Conservation (phyloP, 495 filamentous ascomycete species). For the Staphylotrichum longicolle region DNA sequence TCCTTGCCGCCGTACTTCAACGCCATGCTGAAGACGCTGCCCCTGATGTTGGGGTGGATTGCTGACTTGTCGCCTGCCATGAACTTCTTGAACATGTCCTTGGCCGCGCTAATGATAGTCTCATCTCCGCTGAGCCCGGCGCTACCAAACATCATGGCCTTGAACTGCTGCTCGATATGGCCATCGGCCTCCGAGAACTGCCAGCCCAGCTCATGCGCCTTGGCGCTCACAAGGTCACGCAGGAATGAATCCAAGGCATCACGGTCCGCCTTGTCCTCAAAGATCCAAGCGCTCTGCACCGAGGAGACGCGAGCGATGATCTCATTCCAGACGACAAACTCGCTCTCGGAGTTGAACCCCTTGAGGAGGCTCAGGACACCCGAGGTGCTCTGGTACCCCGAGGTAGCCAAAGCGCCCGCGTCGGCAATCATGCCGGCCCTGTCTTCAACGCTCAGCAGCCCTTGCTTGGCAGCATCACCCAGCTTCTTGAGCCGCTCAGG, state of each 20-base stretch:
- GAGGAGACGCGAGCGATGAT: constrained; percentile 71
- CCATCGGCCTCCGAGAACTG: constrained; percentile 76
- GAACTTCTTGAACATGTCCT: constrained; percentile 72
- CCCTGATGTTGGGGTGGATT: constrained; percentile 70
- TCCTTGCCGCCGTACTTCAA: constrained; percentile 69
- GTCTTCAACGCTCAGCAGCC: constrained; percentile 87
- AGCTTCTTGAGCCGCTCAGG: constrained; percentile 67
- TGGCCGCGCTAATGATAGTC: constrained; percentile 58
- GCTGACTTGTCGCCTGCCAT: constrained; percentile 63
- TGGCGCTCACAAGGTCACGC: constrained; percentile 66
- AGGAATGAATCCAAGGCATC: constrained; percentile 81
- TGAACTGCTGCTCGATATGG: constrained; percentile 87
- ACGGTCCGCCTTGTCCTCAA: constrained; percentile 70
- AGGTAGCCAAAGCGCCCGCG: constrained; percentile 83
- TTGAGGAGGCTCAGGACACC: constrained; percentile 81
- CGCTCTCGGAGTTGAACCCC: constrained; percentile 76
- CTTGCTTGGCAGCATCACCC: constrained; percentile 78
- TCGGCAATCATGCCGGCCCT: constrained; percentile 95
- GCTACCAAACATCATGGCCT: constrained; percentile 64
- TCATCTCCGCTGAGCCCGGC: constrained; percentile 67
- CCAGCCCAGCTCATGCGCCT: constrained; percentile 87
- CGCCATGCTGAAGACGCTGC: constrained; percentile 67
- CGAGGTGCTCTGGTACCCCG: constrained; percentile 91
- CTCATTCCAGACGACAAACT: constrained; percentile 95
- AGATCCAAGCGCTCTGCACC: constrained; percentile 81